Base-by-base conservation (phyloP, 1,284 basidiomycete species). In the Thecaphora thlaspeos region DNA sequence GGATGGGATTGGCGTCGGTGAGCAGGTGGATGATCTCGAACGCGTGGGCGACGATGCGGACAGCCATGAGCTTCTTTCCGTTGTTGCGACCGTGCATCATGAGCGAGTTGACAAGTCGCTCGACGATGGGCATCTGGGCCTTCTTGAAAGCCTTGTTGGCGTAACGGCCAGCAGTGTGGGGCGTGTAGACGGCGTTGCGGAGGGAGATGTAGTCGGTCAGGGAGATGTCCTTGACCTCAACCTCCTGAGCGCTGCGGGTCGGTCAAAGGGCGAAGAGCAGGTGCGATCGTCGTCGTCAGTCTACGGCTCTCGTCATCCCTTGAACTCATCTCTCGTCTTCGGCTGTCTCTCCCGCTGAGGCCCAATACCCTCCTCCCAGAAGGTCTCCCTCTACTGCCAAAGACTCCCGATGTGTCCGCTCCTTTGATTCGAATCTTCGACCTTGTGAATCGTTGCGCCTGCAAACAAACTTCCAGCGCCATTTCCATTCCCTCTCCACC, bases 1-100 rank as follows among this genome's bases (percentile, higher is more conserved):
- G 95, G 81, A 99, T 91, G 69, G 95, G 95, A 86, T 99, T 99
- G 83, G 94, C 91, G 86, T 99, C 95, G 76, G 91, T 92, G 81
- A 99, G 90, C 79, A 99, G 91, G 86, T 98, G 89, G 82, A 98
- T 95, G 82, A 99, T 95, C 84, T 99, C 95, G 81, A 98, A 99
- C 51, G 95, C 91, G 82, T 99, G 95, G 64, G 92, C 90, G 76
- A 99, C 95, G 77, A 99, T 99, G 82, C 95, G 92, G 82, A 99
- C 91, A 76, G 95, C 89, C 83, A 99, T 84, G 81, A 97, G 88
- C 84, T 98, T 98, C 86, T 98, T 98, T 80, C 95, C 95, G 84
- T 95, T 98, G 89, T 99, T 99, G 82, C 95, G 92, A 71, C 95
- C 95, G 84, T 98, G 96, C 94, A 98, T 98, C 95, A 98, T 77